Conservation (phyloP, 176 grass and related monocot genomes). For the Cenchrus purpureus region DNA sequence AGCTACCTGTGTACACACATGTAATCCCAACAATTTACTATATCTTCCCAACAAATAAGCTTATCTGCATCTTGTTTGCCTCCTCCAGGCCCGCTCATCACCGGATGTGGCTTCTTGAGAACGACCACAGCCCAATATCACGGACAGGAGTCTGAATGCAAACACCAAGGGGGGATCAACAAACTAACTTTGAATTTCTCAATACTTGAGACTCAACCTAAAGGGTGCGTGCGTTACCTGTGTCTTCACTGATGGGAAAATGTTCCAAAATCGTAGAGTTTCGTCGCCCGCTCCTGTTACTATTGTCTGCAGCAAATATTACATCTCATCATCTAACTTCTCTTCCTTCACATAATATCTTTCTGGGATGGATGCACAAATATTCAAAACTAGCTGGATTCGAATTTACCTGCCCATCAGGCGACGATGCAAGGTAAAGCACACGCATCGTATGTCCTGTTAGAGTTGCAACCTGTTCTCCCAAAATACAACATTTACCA, state of each 20-base stretch:
- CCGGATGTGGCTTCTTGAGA: slow-evolving; percentile 83
- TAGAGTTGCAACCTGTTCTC: slow-evolving; percentile 77
- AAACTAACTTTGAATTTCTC: background rate
- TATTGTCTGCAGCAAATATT: slow-evolving; percentile 74
- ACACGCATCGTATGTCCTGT: slow-evolving; percentile 91
- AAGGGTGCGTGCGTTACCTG: slow-evolving; percentile 38
- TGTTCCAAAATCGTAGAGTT: slow-evolving; percentile 96
- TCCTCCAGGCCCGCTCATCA: slow-evolving; percentile 40
- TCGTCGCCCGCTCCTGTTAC: slow-evolving; percentile 94
- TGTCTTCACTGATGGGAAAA: slow-evolving; percentile 86
- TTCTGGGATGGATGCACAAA: too few relatives aligned
- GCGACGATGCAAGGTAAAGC: slow-evolving; percentile 89
- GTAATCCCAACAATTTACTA: background rate
- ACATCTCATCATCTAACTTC: slow-evolving; percentile 5
- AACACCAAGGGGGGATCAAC: background rate
- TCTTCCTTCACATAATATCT: too few relatives aligned
- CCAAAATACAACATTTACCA: background rate
- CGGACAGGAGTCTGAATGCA: slow-evolving; percentile 79
- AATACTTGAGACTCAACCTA: background rate
- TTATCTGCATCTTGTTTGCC: slow-evolving; percentile 12
- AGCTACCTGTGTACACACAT: slow-evolving; percentile 28
- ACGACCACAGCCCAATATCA: slow-evolving; percentile 79
- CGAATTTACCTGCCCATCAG: slow-evolving; percentile 84
- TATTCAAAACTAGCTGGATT: background rate
- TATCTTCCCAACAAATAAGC: background rate